A percentile compares a stretch with the other conserved stretches of the same genome.
Evolutionary conservation across 306 rosid genomes (phyloP).

Genomic region (Luffa acutangula): DNA sequence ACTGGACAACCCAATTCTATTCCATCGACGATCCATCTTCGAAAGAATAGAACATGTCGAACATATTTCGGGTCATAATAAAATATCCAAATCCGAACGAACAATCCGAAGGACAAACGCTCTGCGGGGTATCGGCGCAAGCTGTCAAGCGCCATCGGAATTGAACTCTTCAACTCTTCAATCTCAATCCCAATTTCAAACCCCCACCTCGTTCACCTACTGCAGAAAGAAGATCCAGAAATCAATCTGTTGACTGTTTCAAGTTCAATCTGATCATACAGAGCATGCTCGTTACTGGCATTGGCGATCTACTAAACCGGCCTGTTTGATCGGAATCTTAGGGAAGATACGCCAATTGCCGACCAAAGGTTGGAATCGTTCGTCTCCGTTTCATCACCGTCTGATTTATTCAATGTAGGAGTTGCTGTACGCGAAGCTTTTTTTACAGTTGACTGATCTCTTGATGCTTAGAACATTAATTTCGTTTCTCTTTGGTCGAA

Average conservation of each 20-base stretch:
- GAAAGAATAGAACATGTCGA: not conserved
- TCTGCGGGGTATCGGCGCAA: not conserved
- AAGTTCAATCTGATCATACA: not conserved
- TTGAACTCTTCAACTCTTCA: not conserved
- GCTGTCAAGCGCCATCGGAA: slow-evolving; percentile 5
- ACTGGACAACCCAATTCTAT: not conserved
- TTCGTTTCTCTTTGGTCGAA: not conserved
- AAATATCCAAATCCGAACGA: not conserved
- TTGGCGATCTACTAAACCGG: not conserved
- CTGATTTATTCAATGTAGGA: not conserved
- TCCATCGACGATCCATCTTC: not conserved
- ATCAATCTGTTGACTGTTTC: not conserved
- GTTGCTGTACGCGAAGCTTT: not conserved
- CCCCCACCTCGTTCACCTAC: not conserved
- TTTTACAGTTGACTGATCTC: not conserved
- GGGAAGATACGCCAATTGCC: not conserved
- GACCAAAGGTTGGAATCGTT: not conserved
- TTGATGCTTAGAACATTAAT: not conserved
- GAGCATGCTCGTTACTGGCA: not conserved
- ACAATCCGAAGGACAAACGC: not conserved
- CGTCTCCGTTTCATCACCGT: not conserved
- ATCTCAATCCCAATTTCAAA: not conserved
- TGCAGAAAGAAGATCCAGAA: not conserved
- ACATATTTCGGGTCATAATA: slow-evolving; percentile 1
- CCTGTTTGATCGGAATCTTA: not conserved